A percentile compares a stretch with the other conserved stretches of the same genome.
These are phyloP conservation scores for Wickerhamiella qilinensis DNA, from an alignment of 805 yeast species.

Conservation along the genomic window DNA sequence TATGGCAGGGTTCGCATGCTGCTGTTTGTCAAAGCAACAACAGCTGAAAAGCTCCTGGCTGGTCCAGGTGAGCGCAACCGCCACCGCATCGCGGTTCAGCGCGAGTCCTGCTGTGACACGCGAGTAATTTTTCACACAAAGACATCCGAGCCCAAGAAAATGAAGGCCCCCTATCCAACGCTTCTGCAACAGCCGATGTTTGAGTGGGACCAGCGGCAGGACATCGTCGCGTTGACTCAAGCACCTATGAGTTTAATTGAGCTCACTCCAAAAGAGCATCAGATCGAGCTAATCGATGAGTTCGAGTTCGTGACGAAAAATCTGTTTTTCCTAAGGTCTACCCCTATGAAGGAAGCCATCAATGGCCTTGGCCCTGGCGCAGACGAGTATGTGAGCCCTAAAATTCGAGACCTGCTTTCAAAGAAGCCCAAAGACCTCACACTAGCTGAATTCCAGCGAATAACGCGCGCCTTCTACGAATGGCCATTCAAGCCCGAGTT, in stretches of 20 bases:
- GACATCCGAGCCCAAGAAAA: neutral
- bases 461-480: conserved; percentile 36
- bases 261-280: conserved; percentile 31
- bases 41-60: conserved; percentile 49
- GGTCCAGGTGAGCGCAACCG: conserved; percentile 35
- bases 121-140: conserved; percentile 17
- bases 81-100: conserved; percentile 44
- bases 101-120: conserved; percentile 47
- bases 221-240: conserved; percentile 11
- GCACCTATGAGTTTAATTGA: conserved; percentile 35
- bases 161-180: conserved; percentile 7
- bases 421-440: conserved; percentile 35
- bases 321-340: conserved; percentile 33
- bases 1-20: conserved; percentile 65
- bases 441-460: conserved; percentile 34
- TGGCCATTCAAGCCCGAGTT: conserved; percentile 83
- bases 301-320: conserved; percentile 55
- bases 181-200: conserved; percentile 8
- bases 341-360: conserved; percentile 32
- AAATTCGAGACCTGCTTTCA: conserved; percentile 25
- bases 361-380: conserved; percentile 73
- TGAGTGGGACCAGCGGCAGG: conserved; percentile 3
- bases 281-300: conserved; percentile 32
- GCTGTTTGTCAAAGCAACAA: conserved; percentile 43
- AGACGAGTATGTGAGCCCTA: conserved; percentile 21